Evolutionary conservation across 2,329 filamentous ascomycete species (phyloP).

Genomic region (Aspergillus arachidicola): DNA sequence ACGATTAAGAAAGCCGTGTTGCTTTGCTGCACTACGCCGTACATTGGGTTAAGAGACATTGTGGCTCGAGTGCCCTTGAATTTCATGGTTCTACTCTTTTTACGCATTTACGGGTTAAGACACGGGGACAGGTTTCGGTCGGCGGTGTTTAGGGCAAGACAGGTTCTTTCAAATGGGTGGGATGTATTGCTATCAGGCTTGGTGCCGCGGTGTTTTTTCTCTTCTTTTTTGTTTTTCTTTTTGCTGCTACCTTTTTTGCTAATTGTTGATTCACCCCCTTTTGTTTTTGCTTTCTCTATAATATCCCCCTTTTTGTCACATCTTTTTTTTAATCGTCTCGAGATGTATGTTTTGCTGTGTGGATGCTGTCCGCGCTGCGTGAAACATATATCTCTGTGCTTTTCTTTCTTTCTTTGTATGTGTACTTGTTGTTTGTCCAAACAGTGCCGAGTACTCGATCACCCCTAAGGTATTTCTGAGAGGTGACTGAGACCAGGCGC

Average conservation of each 20-base stretch:
- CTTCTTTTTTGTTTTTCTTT: slow-evolving; percentile 9
- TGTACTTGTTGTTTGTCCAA: background rate
- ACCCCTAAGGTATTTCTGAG: background rate
- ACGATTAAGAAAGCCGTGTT: slow-evolving; percentile 27
- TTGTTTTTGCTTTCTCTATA: background rate
- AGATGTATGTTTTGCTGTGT: background rate
- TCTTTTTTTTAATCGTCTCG: background rate
- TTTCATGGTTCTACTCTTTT: slow-evolving; percentile 7
- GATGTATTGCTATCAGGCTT: slow-evolving; percentile 32
- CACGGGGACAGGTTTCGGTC: slow-evolving; percentile 24
- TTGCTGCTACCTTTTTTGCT: slow-evolving; percentile 9
- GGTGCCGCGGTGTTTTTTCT: slow-evolving; percentile 27
- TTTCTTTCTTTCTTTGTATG: background rate
- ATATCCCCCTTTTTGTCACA: background rate
- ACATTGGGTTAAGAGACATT: background rate
- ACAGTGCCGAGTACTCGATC: background rate
- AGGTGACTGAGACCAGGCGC: background rate
- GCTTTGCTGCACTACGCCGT: background rate
- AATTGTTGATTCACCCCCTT: slow-evolving; percentile 1
- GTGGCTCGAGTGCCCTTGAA: background rate
- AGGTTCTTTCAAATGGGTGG: slow-evolving; percentile 20
- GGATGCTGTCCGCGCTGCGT: background rate
- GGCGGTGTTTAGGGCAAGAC: slow-evolving; percentile 30
- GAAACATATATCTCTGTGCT: background rate
- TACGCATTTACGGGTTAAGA: slow-evolving; percentile 25